Evolutionary conservation across 1,284 basidiomycete genomes (phyloP).

Genomic region (Malassezia japonica): DNA sequence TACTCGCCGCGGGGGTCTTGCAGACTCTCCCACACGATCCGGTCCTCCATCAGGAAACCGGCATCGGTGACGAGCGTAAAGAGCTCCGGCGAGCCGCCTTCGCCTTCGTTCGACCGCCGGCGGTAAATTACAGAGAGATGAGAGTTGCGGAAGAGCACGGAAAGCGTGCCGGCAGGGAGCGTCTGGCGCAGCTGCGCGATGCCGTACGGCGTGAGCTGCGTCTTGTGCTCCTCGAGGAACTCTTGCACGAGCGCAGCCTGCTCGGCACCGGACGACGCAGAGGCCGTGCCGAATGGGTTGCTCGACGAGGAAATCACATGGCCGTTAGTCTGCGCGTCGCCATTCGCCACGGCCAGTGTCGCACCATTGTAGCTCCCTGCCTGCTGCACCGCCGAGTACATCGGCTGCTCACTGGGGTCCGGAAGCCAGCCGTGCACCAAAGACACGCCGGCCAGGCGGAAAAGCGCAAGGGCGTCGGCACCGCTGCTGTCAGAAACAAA

Average conservation of each 20-base stretch:
- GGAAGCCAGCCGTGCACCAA: conserved; percentile 88
- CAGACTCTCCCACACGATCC: conserved; percentile 74
- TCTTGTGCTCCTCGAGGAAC: conserved; percentile 61
- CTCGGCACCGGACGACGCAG: background rate
- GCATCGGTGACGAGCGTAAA: conserved; percentile 75
- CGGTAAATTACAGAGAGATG: conserved; percentile 74
- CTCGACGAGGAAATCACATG: too few species aligned
- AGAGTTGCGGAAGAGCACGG: conserved; percentile 75
- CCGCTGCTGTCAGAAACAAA: conserved; percentile 50
- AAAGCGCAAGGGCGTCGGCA: conserved; percentile 58
- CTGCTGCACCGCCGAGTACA: conserved; percentile 54
- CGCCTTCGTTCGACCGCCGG: conserved; percentile 22
- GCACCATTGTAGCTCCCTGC: conserved; percentile 53
- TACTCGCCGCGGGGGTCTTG: conserved; percentile 70
- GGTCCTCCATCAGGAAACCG: conserved; percentile 64
- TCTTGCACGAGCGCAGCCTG: conserved; percentile 19
- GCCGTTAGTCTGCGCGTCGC: conserved; percentile 62
- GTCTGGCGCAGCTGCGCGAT: conserved; percentile 53
- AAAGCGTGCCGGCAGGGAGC: conserved; percentile 52
- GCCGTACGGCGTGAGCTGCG: conserved; percentile 75
- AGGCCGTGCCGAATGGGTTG: background rate
- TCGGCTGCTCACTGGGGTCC: conserved; percentile 61
- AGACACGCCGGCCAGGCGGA: conserved; percentile 67
- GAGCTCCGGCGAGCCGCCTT: conserved; percentile 46
- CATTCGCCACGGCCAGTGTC: conserved; percentile 63